Evolutionary conservation across 2,329 filamentous ascomycete genomes (phyloP).

Genomic region (Aspergillus ustus): DNA sequence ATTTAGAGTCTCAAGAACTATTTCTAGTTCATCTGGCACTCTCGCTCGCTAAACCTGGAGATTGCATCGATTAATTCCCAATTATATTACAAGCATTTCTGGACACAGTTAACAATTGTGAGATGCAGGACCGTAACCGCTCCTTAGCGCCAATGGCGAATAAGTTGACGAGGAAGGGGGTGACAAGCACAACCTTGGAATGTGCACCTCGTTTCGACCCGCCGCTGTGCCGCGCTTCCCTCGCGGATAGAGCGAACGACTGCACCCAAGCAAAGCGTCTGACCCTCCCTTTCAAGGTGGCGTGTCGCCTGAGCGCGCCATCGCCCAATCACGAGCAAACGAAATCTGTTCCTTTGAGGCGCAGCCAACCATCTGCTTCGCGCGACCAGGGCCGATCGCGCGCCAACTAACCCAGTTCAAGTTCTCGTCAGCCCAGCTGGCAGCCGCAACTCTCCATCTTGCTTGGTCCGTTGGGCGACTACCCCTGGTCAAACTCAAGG

Average conservation of each 20-base stretch:
- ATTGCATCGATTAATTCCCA: no score
- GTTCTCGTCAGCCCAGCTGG: slow-evolving; percentile 31
- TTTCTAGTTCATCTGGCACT: no score
- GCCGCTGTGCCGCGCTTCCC: slow-evolving; percentile 31
- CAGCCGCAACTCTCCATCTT: slow-evolving; percentile 28
- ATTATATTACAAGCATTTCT: no score
- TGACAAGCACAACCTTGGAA: background rate
- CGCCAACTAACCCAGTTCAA: slow-evolving; percentile 36
- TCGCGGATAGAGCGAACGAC: slow-evolving; percentile 23
- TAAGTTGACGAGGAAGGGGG: slow-evolving; percentile 24
- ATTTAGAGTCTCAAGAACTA: no score
- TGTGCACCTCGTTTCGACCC: slow-evolving; percentile 17
- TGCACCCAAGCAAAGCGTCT: slow-evolving; percentile 20
- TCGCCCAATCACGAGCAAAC: slow-evolving; percentile 14
- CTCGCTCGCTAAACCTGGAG: no score
- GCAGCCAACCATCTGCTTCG: slow-evolving; percentile 29
- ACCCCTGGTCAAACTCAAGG: slow-evolving; percentile 16
- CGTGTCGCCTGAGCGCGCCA: slow-evolving; percentile 38
- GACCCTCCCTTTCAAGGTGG: slow-evolving; percentile 25
- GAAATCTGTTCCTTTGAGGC: slow-evolving; percentile 1
- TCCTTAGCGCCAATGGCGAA: slow-evolving; percentile 33
- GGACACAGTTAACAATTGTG: background rate
- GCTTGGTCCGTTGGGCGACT: slow-evolving; percentile 17
- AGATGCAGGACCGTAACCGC: slow-evolving; percentile 25
- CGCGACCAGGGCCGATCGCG: slow-evolving; percentile 44